Evolutionary conservation across 2,329 filamentous ascomycete genomes (phyloP), one percentile per base, ranked within the genome.

Genomic region (Lasiodiplodia citricola): DNA sequence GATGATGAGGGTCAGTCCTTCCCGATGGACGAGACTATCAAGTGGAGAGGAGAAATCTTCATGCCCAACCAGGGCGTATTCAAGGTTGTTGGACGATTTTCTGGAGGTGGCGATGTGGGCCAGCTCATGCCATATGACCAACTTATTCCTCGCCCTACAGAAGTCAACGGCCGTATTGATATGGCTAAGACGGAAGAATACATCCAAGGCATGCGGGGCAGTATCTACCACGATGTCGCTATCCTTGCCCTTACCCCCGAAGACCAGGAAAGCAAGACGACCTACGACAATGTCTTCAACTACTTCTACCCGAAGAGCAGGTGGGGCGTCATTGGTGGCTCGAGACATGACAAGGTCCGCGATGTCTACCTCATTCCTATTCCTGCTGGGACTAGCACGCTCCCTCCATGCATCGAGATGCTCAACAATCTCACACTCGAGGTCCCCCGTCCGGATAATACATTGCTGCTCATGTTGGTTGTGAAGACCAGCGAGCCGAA

Each of bases 341-440:
- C 92, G 78, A 87, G 87, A 0, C 82, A 90, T 37, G 87, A 89
- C 23, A 91, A 93, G 70, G 91, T 97, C 60, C 91, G 94, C 70
- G 95, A 98, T 76, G 92, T 94, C 1, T 98, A 98, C 78, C 87
- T 98, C 38, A 91, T 97, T 11, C 95, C 96, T 0, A 88, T 98
- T 4, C 88, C 93, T 38, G 86, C 90, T 5, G 93, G 92, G 41
- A 87, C 87, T 62, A 82, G 81, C 41, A 82, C 83, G 60, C 87
- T 95, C 54, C 95, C 96, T 0, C 92, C 94, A 70, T 97, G 97
- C 74, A 89, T 97, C 79, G 88, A 93, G 70, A 92, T 97, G 75
- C 86, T 98, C n/a, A 90, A 93, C 71, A 91, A 95, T 73, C 94
- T 94, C 77, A 88, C 88, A 37, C 87, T 97, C 38, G 92, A 94